phyloP scores from a whole-genome alignment of 2,329 filamentous ascomycete genomes.

The Aspergillus sp. region DNA sequence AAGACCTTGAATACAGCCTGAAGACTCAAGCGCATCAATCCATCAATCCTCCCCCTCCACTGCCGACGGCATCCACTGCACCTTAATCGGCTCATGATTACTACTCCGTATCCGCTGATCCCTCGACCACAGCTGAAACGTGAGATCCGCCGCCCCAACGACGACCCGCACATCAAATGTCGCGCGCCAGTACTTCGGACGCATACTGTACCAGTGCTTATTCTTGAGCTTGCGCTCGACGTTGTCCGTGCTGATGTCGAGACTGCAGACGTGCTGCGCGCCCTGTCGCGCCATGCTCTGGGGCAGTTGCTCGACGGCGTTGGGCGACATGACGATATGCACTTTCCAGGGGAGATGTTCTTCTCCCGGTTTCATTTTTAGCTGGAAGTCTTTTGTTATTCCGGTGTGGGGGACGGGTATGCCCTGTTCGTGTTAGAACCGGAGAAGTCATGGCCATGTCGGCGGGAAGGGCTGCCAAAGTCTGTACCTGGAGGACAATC shows the following conservation, averaged over 20 bases:
- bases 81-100: constrained; percentile 35
- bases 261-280: constrained; percentile 34
- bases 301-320: constrained; percentile 29
- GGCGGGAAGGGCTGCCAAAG: too few relatives aligned
- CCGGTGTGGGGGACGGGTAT: constrained; percentile 28
- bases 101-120: constrained; percentile 30
- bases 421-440: constrained; percentile 21
- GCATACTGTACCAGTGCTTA: constrained; percentile 39
- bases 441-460: too few relatives aligned
- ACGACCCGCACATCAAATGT: constrained; percentile 39
- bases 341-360: constrained; percentile 33
- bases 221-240: constrained; percentile 42
- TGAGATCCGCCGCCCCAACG: constrained; percentile 40
- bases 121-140: constrained; percentile 40
- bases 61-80: constrained; percentile 36
- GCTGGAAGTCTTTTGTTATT: constrained; percentile 31
- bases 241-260: constrained; percentile 33
- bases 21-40: too few relatives aligned
- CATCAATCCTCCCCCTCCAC: too few relatives aligned
- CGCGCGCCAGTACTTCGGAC: constrained; percentile 36
- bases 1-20: too few relatives aligned
- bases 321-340: constrained; percentile 39
- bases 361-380: constrained; percentile 30
- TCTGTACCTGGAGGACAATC: constrained; percentile 38
- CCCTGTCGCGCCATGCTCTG: constrained; percentile 28